Evolutionary conservation across 208 protist genomes (phyloP), one percentile per base, ranked within the genome.

Genomic region (Wallacemonas sp.): DNA sequence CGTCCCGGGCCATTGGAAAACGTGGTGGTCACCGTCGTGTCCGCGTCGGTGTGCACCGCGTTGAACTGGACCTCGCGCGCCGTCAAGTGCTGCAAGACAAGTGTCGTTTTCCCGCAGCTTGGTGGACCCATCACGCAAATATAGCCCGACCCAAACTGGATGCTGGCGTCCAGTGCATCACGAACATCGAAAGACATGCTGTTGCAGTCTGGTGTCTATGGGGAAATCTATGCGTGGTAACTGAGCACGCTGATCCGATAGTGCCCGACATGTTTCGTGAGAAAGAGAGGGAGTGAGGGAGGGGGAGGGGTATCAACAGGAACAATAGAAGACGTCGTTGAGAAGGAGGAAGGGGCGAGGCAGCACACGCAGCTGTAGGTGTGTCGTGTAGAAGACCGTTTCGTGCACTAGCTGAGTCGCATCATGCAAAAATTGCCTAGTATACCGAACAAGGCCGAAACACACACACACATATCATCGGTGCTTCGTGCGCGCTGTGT

Each of bases 141-240:
- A 32, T 80, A 91, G 4, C 90, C 90, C 4, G 90, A 93, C 19
- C 90, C 90, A 49, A 84, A 87, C 46, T 80, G 68, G 9, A 91
- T 65, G 29, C 81, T 88, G 2, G 87, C 81, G 47, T 96, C 83
- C 5, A 96, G 58, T 55, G 90, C 90, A 65, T 88, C 85, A 21
- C 68, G 72, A 8, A 87, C 58, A 46, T 81, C 74, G 1, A 24
- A 33, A 6, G 47, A 16, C 52, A 58, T 58, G 30, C 24, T 26
- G 5, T 55, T 30, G 24, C 36, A 41, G 36, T 14, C 9, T 41
- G 9, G n/a, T n/a, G n/a, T n/a, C n/a, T n/a, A n/a, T n/a, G n/a
- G n/a, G n/a, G n/a, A n/a, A n/a, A n/a, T n/a, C n/a, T n/a, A n/a
- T n/a, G n/a, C n/a, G n/a, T n/a, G n/a, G n/a, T n/a, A n/a, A n/a